Evolutionary conservation across 208 protist species (phyloP), one percentile per base, ranked within the genome.

Genomic region (Crithidia fasciculata): DNA sequence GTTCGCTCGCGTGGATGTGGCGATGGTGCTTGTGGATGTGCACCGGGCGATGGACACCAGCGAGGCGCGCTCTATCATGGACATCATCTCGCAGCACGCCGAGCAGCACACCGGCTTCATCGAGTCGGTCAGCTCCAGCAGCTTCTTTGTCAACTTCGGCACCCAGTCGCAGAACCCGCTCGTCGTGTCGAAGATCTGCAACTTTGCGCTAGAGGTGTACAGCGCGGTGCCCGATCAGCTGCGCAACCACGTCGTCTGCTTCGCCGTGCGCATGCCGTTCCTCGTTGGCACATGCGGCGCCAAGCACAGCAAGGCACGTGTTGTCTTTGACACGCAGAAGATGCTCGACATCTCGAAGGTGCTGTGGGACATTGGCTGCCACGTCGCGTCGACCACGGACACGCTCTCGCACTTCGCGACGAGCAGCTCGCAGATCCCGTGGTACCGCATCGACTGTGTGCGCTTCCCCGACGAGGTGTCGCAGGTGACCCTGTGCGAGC

Each of bases 371-470:
- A 86, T 89, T 52, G 79, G 75, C 54, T 94, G 83, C 65, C 80
- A 81, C 63, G 81, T 92, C 59, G 84, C 83, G 10, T 80, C 83
- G 3, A 94, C 87, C 52, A 68, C 80, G 19, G 74, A 80, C 45
- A 82, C 83, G 5, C 81, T 80, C 16, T 88, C 83, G 16, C 83
- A 89, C 56, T 75, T 90, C 55, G 74, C 75, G 50, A 74, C 71
- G 58, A 74, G 67, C 62, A 77, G 65, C 69, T 49, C 71, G 66
- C 78, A 72, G 52, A 68, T 86, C 49, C 79, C 82, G 53, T 82
- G 82, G 65, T 87, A 92, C 66, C 84, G 81, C 67, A 82, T 94
- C 44, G 83, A 92, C 60, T 89, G 86, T 62, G 76, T 90, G 40
- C 73, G 81, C 39, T 76, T 87, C 39, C 79, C 74, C 0, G 78